Conservation (phyloP, 768 basidiomycete species). For the Mycena venus region DNA sequence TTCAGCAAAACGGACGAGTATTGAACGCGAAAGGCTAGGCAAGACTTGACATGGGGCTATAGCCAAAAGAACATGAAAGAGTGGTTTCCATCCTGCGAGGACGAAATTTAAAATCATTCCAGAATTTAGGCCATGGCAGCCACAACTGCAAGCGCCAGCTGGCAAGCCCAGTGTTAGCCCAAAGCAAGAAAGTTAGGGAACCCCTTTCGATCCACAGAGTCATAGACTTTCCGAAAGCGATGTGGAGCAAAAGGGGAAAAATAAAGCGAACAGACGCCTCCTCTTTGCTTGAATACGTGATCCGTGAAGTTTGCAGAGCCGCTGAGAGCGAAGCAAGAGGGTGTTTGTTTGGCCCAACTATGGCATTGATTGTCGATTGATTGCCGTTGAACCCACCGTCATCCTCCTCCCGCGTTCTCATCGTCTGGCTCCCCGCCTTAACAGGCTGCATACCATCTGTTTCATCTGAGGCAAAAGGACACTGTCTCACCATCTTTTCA, state of each 20-base stretch:
- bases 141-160: neutral
- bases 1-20: neutral
- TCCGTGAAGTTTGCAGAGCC: conserved; percentile 19
- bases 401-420: neutral
- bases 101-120: too few relatives aligned
- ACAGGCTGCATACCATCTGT: neutral
- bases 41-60: too few relatives aligned
- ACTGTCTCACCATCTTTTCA: neutral
- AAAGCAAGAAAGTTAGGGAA: neutral
- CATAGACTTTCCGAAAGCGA: neutral
- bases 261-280: neutral
- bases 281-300: neutral
- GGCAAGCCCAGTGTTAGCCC: neutral
- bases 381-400: neutral
- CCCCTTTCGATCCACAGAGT: conserved; percentile 1
- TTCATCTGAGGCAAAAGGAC: neutral
- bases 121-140: too few relatives aligned
- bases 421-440: conserved; percentile 7
- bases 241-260: neutral
- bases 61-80: neutral
- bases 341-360: neutral
- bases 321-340: neutral
- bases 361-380: neutral
- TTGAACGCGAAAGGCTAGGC: too few relatives aligned
- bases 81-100: neutral